Evolutionary conservation across 371 early-diverging fungal species (phyloP), one percentile per base, ranked within the genome.

Genomic region (Apophysomyces trapeziformis): DNA sequence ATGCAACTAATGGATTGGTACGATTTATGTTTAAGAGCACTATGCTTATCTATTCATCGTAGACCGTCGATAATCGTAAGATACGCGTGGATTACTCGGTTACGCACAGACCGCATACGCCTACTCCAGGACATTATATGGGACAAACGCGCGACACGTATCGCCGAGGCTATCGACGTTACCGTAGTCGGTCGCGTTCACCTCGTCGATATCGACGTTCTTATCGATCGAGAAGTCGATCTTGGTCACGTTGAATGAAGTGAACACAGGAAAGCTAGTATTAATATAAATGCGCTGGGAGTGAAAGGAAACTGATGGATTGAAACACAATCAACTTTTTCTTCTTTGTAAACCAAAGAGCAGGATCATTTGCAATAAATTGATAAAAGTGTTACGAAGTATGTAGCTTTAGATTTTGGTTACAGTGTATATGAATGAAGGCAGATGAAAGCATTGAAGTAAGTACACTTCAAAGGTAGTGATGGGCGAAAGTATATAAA

Each of bases 81-180:
- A 90, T 94, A 69, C 85, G 94, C 61, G 93, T 93, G 38, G 91
- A 92, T 79, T 92, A 71, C 69, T 89, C 90, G 7, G 66, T 89
- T 38, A 92, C 91, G 38, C 80, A 79, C 64, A 74, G 82, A 36
- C 75, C 90, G 9, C 91, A 90, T 64, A 75, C 77, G 7, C 84
- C 90, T 35, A 89, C 89, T 26, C 90, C 90, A 21, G 92, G 92
- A 58, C 76, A 75, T 57, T 90, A 90, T 69, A 85, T 83, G 85
- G 89, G 89, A 39, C 83, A 84, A 61, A 76, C 70, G 54, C 75
- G 70, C 57, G 57, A 46, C n/a, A 58, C 39, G 44, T 44, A 36
- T 32, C 58, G 66, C 58, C 60, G 65, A 54, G 54, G 63, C 16
- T 21, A 57, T 32, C 62, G 62, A 46, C 62, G 62, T 47, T 47